Conservation (phyloP, 2,329 filamentous ascomycete species). For the Ceratocystis ficicola region DNA sequence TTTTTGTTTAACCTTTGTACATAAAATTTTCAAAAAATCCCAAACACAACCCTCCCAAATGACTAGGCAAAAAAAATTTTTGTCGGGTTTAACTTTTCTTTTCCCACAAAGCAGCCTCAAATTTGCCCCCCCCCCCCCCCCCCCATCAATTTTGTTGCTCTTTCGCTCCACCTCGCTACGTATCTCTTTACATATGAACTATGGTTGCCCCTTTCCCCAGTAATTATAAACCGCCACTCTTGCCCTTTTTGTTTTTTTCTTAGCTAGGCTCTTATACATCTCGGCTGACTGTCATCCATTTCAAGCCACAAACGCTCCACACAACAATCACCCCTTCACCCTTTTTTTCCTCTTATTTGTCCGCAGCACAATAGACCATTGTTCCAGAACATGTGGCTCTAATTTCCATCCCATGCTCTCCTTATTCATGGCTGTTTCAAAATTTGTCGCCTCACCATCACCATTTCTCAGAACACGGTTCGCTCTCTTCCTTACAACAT, state of each 20-base stretch:
- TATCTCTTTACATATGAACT: too few relatives aligned
- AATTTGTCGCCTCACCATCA: slow-evolving; percentile 8
- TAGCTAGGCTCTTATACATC: neutral
- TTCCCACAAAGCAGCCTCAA: too few relatives aligned
- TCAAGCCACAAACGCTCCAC: neutral
- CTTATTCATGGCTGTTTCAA: slow-evolving; percentile 12
- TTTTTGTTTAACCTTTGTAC: too few relatives aligned
- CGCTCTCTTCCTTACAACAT: neutral
- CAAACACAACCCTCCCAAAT: too few relatives aligned
- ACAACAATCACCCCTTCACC: neutral
- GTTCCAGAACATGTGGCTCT: slow-evolving; percentile 10
- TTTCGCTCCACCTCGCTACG: neutral
- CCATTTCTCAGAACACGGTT: slow-evolving; percentile 14
- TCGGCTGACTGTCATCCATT: slow-evolving; percentile 1
- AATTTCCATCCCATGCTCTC: slow-evolving; percentile 10
- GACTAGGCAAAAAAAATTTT: too few relatives aligned
- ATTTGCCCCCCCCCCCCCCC: too few relatives aligned
- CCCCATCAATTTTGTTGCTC: too few relatives aligned
- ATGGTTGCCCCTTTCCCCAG: neutral
- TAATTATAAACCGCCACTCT: neutral
- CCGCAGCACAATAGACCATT: slow-evolving; percentile 7
- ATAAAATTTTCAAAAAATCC: too few relatives aligned
- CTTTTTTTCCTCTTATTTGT: slow-evolving; percentile 6
- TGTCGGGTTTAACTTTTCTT: too few relatives aligned
- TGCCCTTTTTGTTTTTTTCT: neutral